Percentiles rank a stretch among this genome's conserved stretches.
Evolutionary conservation across 768 basidiomycete species (phyloP).

Genomic region (Auricularia heimuer): DNA sequence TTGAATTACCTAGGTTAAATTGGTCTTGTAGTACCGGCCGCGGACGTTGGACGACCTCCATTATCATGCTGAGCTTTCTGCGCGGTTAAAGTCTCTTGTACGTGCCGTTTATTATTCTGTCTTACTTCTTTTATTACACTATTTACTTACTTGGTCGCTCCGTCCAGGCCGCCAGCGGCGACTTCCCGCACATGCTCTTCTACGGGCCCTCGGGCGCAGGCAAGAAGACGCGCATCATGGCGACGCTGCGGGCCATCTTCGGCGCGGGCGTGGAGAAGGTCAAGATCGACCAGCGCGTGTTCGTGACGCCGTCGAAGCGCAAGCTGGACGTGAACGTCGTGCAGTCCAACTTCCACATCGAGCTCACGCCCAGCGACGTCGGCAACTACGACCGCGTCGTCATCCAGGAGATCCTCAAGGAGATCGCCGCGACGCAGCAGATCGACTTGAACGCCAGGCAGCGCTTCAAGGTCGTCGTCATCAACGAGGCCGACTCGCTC

Average conservation of each 20-base stretch:
- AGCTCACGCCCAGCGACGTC: slow-evolving; percentile 96
- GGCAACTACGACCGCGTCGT: slow-evolving; percentile 92
- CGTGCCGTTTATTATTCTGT: slow-evolving; percentile 4
- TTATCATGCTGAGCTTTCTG: slow-evolving; percentile 76
- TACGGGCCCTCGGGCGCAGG: slow-evolving; percentile 96
- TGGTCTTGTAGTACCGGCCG: slow-evolving; percentile 61
- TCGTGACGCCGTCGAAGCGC: slow-evolving; percentile 85
- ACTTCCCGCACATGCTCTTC: slow-evolving; percentile 96
- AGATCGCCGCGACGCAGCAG: slow-evolving; percentile 98
- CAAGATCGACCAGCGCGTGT: slow-evolving; percentile 95
- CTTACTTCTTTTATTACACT: slow-evolving; percentile 8
- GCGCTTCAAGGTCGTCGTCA: slow-evolving; percentile 97
- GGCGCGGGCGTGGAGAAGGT: slow-evolving; percentile 94
- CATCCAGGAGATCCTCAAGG: slow-evolving; percentile 93
- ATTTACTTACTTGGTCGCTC: too few relatives aligned
- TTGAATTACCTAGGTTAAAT: too few relatives aligned
- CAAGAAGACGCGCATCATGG: slow-evolving; percentile 94
- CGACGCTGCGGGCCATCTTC: slow-evolving; percentile 80
- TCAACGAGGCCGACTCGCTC: slow-evolving; percentile 94
- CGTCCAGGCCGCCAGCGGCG: slow-evolving; percentile 71
- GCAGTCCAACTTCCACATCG: slow-evolving; percentile 95
- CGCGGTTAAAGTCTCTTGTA: slow-evolving; percentile 70
- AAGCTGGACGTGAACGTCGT: slow-evolving; percentile 96
- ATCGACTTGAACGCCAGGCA: slow-evolving; percentile 94
- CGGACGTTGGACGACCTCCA: slow-evolving; percentile 74